phyloP scores from a whole-genome alignment of 2,329 filamentous ascomycete genomes.

The Fusarium sp. region DNA sequence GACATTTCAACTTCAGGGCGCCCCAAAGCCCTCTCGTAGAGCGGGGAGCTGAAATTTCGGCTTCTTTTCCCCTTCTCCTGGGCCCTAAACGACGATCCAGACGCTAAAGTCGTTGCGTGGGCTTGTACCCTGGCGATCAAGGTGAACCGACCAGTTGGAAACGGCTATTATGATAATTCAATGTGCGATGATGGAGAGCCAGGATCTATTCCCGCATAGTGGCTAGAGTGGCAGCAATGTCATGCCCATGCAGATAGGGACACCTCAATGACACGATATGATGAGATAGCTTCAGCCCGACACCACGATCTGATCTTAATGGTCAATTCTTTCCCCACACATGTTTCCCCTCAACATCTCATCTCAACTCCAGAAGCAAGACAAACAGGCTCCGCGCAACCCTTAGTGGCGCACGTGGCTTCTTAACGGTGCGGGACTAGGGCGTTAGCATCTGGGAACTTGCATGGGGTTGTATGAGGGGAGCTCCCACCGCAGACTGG shows the following conservation, averaged over 20 bases:
- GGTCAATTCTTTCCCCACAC: constrained; percentile 44
- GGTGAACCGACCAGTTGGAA: constrained; percentile 36
- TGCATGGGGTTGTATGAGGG: constrained; percentile 38
- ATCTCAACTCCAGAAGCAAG: constrained; percentile 26
- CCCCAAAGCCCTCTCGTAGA: constrained; percentile 15
- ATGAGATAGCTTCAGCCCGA: constrained; percentile 34
- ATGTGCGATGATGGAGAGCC: constrained; percentile 32
- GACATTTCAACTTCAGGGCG: constrained; percentile 30
- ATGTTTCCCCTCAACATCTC: constrained; percentile 30
- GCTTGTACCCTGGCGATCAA: constrained; percentile 38
- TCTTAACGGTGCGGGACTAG: constrained; percentile 49
- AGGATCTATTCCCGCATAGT: constrained; percentile 21
- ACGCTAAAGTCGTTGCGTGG: constrained; percentile 35
- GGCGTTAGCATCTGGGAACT: constrained; percentile 34
- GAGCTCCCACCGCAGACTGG: constrained; percentile 18
- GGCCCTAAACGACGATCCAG: constrained; percentile 34
- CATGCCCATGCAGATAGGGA: constrained; percentile 22
- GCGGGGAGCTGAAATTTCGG: neutral
- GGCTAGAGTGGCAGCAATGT: constrained; percentile 15
- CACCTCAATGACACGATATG: constrained; percentile 19
- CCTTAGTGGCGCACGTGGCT: constrained; percentile 50
- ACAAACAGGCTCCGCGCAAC: constrained; percentile 26
- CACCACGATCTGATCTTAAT: constrained; percentile 44
- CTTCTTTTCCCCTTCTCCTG: constrained; percentile 16
- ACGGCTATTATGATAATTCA: constrained; percentile 27